Percentiles rank a stretch among this genome's conserved stretches.
phyloP scores from a whole-genome alignment of 306 rosid genomes.

The Gastrolobium bilobum region DNA sequence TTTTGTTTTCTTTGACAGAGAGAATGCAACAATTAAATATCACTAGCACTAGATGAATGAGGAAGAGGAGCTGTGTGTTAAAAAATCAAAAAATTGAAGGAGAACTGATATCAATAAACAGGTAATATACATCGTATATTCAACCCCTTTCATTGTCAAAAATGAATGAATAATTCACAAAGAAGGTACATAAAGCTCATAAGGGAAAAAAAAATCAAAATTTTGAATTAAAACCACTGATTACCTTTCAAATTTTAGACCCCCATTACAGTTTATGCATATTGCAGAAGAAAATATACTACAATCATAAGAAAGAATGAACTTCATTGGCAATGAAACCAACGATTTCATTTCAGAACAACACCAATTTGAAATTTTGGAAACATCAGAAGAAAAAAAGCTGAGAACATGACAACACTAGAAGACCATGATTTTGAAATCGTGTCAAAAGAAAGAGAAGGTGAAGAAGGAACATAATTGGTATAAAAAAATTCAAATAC shows the following conservation, averaged over 20 bases:
- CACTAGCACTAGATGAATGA: neutral
- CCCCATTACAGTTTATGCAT: conserved; percentile 27
- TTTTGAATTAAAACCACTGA: conserved; percentile 30
- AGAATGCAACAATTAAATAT: conserved; percentile 25
- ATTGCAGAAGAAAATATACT: conserved; percentile 20
- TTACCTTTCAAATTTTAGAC: conserved; percentile 39
- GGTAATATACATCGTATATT: conserved; percentile 21
- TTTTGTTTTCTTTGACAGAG: neutral
- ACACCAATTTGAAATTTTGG: conserved; percentile 10
- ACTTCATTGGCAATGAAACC: conserved; percentile 28
- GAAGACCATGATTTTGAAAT: conserved; percentile 10
- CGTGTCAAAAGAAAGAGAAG: conserved; percentile 6
- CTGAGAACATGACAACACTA: neutral
- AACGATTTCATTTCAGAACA: conserved; percentile 13
- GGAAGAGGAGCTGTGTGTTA: neutral
- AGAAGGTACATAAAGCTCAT: neutral
- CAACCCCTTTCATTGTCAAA: neutral
- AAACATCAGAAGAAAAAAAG: conserved; percentile 1
- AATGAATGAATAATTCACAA: conserved; percentile 35
- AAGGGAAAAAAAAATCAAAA: neutral
- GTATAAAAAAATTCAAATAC: neutral
- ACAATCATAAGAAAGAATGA: conserved; percentile 9
- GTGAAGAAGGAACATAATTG: conserved; percentile 6
- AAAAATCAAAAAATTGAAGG: conserved; percentile 4
- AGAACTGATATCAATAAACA: neutral